A percentile compares a stretch with the other conserved stretches of the same genome.
These are phyloP conservation scores for Sesbania bispinosa DNA, from an alignment of 306 rosid genomes.

Conservation along the genomic window DNA sequence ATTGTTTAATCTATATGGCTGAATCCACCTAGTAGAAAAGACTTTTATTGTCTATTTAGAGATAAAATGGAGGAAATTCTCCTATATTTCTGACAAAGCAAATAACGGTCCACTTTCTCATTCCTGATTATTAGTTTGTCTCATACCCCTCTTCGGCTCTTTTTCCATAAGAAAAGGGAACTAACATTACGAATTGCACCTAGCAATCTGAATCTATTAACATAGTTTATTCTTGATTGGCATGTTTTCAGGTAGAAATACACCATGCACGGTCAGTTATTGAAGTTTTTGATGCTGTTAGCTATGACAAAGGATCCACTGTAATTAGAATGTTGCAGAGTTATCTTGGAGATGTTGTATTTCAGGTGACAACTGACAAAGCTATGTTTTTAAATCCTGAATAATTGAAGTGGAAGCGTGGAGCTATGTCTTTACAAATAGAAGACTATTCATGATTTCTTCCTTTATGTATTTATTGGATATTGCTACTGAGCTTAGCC, in stretches of 20 bases:
- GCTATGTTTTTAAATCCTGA: neutral
- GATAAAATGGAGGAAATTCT: neutral
- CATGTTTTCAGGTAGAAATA: slow-evolving; percentile 51
- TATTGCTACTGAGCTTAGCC: too few species aligned
- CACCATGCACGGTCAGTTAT: slow-evolving; percentile 48
- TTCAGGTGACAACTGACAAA: slow-evolving; percentile 51
- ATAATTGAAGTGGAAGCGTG: neutral
- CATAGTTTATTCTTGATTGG: neutral
- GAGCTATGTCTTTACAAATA: slow-evolving; percentile 1
- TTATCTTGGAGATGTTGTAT: slow-evolving; percentile 50
- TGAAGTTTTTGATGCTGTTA: slow-evolving; percentile 52
- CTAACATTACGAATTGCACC: neutral
- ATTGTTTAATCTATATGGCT: too few species aligned
- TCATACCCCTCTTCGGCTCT: neutral
- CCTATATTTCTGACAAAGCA: neutral
- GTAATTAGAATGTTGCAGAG: slow-evolving; percentile 58
- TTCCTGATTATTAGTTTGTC: neutral
- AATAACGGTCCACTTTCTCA: neutral
- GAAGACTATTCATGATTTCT: neutral
- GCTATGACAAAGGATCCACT: slow-evolving; percentile 60
- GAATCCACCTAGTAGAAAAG: neutral
- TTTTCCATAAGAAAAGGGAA: neutral
- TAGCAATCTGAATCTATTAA: neutral
- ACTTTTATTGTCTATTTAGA: neutral
- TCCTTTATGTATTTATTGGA: neutral